Conservation (phyloP, 495 filamentous ascomycete genomes). For the Penicillium samsonianum region DNA sequence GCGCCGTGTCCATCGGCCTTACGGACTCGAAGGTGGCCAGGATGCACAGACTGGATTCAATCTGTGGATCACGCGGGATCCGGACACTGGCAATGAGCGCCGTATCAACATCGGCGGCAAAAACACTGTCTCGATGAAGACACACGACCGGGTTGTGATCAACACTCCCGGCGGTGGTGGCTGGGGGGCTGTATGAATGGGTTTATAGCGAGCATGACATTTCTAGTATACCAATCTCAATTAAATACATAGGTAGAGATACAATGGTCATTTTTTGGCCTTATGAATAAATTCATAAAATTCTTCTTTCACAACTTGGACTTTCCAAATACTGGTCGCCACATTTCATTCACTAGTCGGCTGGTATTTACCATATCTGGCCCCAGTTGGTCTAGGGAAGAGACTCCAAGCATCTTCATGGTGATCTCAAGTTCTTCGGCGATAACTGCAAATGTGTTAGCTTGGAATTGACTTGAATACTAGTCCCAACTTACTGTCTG, state of each 20-base stretch:
- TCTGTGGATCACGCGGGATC: slow-evolving; percentile 72
- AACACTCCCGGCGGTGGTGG: slow-evolving; percentile 57
- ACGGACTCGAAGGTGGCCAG: slow-evolving; percentile 85
- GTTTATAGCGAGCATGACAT: slow-evolving; percentile 4
- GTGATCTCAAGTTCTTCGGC: slow-evolving; percentile 27
- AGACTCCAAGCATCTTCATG: slow-evolving; percentile 27
- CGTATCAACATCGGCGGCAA: slow-evolving; percentile 87
- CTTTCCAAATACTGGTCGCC: slow-evolving; percentile 22
- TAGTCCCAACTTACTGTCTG: slow-evolving; percentile 15
- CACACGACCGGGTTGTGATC: slow-evolving; percentile 85
- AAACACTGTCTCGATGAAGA: slow-evolving; percentile 84
- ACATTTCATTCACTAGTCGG: slow-evolving; percentile 26
- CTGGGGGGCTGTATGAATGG: slow-evolving; percentile 38
- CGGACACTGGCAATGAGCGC: slow-evolving; percentile 58
- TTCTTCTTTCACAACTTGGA: slow-evolving; percentile 6
- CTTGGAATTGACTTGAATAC: background rate
- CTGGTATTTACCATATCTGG: slow-evolving; percentile 27
- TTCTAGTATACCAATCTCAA: slow-evolving; percentile 6
- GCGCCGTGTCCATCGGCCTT: slow-evolving; percentile 81
- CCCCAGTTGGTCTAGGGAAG: slow-evolving; percentile 20
- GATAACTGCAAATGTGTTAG: slow-evolving; percentile 15
- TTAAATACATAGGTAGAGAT: slow-evolving; percentile 1
- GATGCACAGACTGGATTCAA: slow-evolving; percentile 80
- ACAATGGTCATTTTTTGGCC: background rate
- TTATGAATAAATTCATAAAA: background rate